These are phyloP conservation scores for Sedum album DNA, from an alignment of 164 flowering plant species.

Conservation along the genomic window DNA sequence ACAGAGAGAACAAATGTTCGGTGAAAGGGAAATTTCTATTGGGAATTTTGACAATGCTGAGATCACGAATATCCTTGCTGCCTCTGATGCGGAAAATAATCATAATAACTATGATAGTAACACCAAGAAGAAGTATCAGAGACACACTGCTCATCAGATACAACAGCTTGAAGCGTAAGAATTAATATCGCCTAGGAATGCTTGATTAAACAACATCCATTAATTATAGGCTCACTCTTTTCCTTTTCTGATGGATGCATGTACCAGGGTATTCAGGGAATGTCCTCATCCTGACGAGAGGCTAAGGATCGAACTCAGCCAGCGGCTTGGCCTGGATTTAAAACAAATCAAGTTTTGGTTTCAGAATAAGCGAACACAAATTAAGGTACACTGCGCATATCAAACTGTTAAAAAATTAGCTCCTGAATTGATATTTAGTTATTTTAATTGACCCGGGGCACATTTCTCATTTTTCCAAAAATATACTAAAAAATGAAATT, in stretches of 20 bases:
- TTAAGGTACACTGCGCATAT: too few relatives aligned
- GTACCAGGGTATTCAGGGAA: neutral
- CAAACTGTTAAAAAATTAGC: too few relatives aligned
- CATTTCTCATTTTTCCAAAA: too few relatives aligned
- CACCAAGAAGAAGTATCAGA: neutral
- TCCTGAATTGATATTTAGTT: neutral
- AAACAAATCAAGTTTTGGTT: slow-evolving; percentile 9
- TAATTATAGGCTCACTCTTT: too few relatives aligned
- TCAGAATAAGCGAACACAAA: slow-evolving; percentile 7
- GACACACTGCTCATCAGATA: neutral
- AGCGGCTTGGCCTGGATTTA: neutral
- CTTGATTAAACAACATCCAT: neutral
- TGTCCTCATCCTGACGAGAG: neutral
- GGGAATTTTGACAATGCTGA: slow-evolving; percentile 1
- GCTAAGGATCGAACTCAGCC: slow-evolving; percentile 4
- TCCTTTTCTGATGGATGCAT: neutral
- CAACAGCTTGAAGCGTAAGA: neutral
- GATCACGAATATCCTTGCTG: neutral
- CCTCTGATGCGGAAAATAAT: neutral
- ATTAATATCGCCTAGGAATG: neutral
- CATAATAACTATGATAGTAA: neutral
- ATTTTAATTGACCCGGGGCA: too few relatives aligned
- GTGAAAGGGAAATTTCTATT: neutral
- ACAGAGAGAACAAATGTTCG: neutral
- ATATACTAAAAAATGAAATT: too few relatives aligned